Evolutionary conservation across 768 basidiomycete species (phyloP), one percentile per base, ranked within the genome.

Genomic region (Pholiota microspora): DNA sequence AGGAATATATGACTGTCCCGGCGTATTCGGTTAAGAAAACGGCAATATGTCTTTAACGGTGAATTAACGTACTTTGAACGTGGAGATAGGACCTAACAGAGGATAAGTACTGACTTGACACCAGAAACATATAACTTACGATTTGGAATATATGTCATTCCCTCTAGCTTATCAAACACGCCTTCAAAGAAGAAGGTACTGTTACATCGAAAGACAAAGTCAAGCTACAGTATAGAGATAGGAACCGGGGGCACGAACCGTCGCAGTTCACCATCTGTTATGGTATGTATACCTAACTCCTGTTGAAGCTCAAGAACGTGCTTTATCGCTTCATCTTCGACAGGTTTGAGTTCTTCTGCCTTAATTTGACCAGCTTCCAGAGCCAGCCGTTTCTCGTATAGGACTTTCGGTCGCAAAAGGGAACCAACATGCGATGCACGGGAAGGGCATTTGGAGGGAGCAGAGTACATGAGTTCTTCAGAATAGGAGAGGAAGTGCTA

Each of bases 151-250:
- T 67, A 71, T 47, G 72, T 73, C 81, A 87, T 86, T 45, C 86
- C 86, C 47, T 83, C 80, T 35, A 89, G 67, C 50, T 78, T 83
- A 61, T 87, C 78, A 64, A 86, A 86, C 27, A 87, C 82, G 16
- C 85, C 85, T 44, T 87, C 82, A 52, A 74, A 85, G 65, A 84
- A 87, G 68, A 77, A 71, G 42, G 73, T 72, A 59, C 84, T 85
- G 63, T 4, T 18, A 46, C 54, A 10, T 45, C 21, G 21, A 31
- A 29, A 49, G 6, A 38, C 49, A 28, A 9, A 35, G 29, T 54
- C 44, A 55, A 29, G 10, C 16, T 49, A 48, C 18, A 6, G 34
- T 44, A 59, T 28, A 40, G n/a, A 40, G 46, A 10, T 24, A 12
- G 16, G 32, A 51, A 15, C 36, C 25, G n/a, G 42, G 18, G 27